Conservation (phyloP, 495 filamentous ascomycete species). For the Collariella sp. region DNA sequence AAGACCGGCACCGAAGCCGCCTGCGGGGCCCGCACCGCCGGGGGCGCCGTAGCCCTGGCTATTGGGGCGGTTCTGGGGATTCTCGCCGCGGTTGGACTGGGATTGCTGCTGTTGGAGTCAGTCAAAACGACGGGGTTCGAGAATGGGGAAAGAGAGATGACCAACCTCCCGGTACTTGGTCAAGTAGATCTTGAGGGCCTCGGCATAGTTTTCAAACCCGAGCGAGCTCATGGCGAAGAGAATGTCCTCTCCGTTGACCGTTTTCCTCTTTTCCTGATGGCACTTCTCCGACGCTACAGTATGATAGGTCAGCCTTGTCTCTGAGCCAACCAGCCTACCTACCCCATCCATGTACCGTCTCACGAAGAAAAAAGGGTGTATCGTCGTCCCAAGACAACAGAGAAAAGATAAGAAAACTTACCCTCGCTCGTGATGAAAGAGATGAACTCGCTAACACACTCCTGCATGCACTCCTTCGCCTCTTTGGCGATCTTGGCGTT, state of each 20-base stretch:
- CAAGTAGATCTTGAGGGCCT: constrained; percentile 95
- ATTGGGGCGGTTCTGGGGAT: constrained; percentile 55
- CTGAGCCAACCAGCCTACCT: constrained; percentile 9
- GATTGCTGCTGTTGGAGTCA: constrained; percentile 48
- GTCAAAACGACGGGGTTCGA: constrained; percentile 9
- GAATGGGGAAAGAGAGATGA: constrained; percentile 21
- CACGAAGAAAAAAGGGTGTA: not conserved
- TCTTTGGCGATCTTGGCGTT: constrained; percentile 99
- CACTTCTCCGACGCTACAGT: constrained; percentile 92
- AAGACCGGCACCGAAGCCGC: constrained; percentile 49
- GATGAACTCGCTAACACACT: constrained; percentile 99
- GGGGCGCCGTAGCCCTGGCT: constrained; percentile 62
- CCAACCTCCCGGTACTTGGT: constrained; percentile 96
- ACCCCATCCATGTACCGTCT: constrained; percentile 12
- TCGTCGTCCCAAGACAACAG: not conserved
- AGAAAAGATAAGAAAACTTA: constrained; percentile 34
- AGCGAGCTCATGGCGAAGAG: constrained; percentile 98
- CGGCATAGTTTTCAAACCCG: constrained; percentile 97
- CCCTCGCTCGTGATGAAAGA: constrained; percentile 99
- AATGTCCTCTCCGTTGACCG: constrained; percentile 97
- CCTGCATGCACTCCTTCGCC: constrained; percentile 99
- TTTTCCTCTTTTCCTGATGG: constrained; percentile 98
- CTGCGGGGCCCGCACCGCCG: constrained; percentile 39
- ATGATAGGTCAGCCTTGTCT: constrained; percentile 27
- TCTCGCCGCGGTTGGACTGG: constrained; percentile 68